Conservation (phyloP, 352 stramenopile genomes). For the Globisporangium middletonii region DNA sequence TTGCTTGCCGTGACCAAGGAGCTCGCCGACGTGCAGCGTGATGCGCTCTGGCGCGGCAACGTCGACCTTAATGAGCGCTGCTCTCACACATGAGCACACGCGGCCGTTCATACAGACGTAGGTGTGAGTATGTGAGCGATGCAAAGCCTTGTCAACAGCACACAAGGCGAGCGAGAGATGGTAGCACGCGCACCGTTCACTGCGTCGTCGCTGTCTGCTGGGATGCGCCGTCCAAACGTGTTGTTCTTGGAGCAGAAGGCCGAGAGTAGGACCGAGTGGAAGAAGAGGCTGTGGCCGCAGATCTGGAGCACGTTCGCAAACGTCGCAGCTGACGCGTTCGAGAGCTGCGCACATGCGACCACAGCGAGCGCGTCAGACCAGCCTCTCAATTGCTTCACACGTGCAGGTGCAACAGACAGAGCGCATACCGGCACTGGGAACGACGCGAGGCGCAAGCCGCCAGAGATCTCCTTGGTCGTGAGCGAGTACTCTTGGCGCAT, state of each 20-base stretch:
- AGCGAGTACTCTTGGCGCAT: constrained; percentile 81
- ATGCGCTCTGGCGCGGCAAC: constrained; percentile 70
- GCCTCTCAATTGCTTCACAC: neutral
- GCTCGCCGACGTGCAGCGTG: constrained; percentile 67
- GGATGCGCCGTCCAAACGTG: constrained; percentile 59
- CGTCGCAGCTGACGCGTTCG: constrained; percentile 53
- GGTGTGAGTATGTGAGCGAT: no score
- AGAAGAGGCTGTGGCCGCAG: constrained; percentile 80
- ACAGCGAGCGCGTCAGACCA: neutral
- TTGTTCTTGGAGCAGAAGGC: constrained; percentile 68
- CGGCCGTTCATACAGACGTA: neutral
- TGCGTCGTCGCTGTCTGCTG: constrained; percentile 52
- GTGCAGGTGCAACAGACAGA: neutral
- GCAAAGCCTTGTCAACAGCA: neutral
- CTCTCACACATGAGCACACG: neutral
- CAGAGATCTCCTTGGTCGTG: constrained; percentile 84
- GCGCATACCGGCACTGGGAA: constrained; percentile 70
- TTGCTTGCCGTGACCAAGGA: constrained; percentile 45
- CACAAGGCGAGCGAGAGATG: neutral
- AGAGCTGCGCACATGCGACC: constrained; percentile 25
- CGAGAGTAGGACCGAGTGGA: constrained; percentile 75
- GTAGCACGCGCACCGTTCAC: constrained; percentile 37
- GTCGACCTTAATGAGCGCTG: constrained; percentile 78
- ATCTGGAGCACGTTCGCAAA: constrained; percentile 71
- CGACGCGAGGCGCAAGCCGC: constrained; percentile 64